phyloP scores from a whole-genome alignment of 2,329 filamentous ascomycete species.

The Penicillium fuscoglaucum region DNA sequence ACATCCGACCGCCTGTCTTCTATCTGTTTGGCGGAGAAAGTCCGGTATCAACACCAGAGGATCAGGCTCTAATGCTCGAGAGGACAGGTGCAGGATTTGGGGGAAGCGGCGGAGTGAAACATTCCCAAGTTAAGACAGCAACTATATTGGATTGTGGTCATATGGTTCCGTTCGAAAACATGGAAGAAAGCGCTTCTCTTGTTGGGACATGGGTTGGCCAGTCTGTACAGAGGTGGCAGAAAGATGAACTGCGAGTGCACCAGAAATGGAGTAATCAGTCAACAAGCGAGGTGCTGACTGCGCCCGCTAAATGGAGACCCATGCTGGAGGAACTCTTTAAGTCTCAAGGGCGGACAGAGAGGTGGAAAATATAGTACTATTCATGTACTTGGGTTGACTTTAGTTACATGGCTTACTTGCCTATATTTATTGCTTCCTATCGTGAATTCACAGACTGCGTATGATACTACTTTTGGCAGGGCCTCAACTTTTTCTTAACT shows the following conservation, averaged over 20 bases:
- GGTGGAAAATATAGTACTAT: neutral
- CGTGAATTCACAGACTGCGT: no score
- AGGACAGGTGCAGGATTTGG: slow-evolving; percentile 23
- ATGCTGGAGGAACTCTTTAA: neutral
- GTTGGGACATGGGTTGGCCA: neutral
- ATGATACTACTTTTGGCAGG: no score
- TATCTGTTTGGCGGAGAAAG: slow-evolving; percentile 22
- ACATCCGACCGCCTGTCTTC: slow-evolving; percentile 23
- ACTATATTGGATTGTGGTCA: neutral
- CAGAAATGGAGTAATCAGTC: neutral
- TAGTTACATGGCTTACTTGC: no score
- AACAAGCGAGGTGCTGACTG: neutral
- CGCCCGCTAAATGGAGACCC: neutral
- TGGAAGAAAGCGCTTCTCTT: neutral
- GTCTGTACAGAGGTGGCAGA: neutral
- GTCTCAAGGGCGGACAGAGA: neutral
- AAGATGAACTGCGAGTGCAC: neutral
- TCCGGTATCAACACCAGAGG: slow-evolving; percentile 7
- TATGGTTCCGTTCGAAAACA: neutral
- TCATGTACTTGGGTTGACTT: no score
- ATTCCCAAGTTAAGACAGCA: neutral
- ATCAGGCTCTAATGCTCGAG: slow-evolving; percentile 17
- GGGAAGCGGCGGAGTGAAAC: slow-evolving; percentile 23
- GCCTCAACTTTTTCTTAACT: no score
- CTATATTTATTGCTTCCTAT: no score